Conservation (phyloP, 2,329 filamentous ascomycete species). For the Juglanconis oblonga region DNA sequence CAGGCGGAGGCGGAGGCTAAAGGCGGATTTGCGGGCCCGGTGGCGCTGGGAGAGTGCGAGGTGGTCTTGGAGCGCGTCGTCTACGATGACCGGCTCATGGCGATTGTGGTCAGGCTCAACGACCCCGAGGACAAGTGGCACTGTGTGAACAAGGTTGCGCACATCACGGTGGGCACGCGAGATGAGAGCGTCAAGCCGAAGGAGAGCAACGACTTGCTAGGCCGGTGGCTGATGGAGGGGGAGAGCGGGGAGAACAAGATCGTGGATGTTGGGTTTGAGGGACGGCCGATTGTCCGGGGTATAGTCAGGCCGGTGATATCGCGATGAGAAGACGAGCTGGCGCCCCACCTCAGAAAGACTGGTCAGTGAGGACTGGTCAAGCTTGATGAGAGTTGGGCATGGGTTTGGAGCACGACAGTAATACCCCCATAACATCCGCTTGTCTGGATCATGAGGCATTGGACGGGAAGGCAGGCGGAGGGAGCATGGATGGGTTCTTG, state of each 20-base stretch:
- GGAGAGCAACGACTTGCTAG: slow-evolving; percentile 86
- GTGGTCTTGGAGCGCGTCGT: slow-evolving; percentile 70
- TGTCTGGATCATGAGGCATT: too few species aligned
- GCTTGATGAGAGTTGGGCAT: background rate
- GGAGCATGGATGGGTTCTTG: too few species aligned
- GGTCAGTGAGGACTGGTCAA: background rate
- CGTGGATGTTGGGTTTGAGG: slow-evolving; percentile 47
- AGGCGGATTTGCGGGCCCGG: slow-evolving; percentile 36
- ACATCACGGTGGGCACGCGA: slow-evolving; percentile 86
- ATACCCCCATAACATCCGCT: too few species aligned
- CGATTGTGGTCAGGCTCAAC: slow-evolving; percentile 75
- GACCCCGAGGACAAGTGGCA: slow-evolving; percentile 57
- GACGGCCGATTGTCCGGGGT: slow-evolving; percentile 46
- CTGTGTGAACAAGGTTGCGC: slow-evolving; percentile 74
- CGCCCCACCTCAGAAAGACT: background rate
- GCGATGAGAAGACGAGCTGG: slow-evolving; percentile 32
- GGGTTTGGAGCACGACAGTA: too few species aligned
- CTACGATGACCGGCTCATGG: slow-evolving; percentile 86
- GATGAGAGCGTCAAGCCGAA: slow-evolving; percentile 76
- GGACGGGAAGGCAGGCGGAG: too few species aligned
- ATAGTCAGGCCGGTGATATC: slow-evolving; percentile 46
- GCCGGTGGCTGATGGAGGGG: slow-evolving; percentile 66
- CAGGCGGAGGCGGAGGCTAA: slow-evolving; percentile 44
- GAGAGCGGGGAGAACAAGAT: slow-evolving; percentile 42
- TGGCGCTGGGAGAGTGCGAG: slow-evolving; percentile 60